Evolutionary conservation across 495 filamentous ascomycete genomes (phyloP).

Genomic region (Neurospora tetrasperma): DNA sequence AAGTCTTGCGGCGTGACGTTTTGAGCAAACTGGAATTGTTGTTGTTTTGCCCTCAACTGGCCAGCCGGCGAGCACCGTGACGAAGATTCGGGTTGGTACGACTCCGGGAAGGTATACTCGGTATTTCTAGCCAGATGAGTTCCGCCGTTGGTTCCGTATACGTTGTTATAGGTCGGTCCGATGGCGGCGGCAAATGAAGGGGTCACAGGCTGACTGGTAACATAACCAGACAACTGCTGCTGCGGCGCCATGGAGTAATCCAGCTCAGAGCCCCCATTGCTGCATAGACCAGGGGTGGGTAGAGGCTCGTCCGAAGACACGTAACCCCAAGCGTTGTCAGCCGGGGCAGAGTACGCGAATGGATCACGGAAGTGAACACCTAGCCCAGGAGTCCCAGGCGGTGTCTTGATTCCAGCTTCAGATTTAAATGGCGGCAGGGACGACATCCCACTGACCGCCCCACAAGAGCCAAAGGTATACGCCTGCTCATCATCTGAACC

Average conservation of each 20-base stretch:
- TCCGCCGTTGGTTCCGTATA: constrained; percentile 13
- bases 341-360: constrained; percentile 18
- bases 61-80: constrained; percentile 32
- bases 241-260: constrained; percentile 27
- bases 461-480: constrained; percentile 20
- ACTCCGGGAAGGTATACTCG: constrained; percentile 34
- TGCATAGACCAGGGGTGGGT: constrained; percentile 33
- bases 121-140: constrained; percentile 17
- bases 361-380: constrained; percentile 22
- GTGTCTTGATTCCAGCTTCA: constrained; percentile 33
- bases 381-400: constrained; percentile 35
- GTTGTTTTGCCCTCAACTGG: constrained; percentile 24
- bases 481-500: constrained; percentile 31
- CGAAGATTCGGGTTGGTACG: constrained; percentile 31
- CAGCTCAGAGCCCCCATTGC: constrained; percentile 30
- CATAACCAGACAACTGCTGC: constrained; percentile 27
- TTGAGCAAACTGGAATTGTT: constrained; percentile 40
- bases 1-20: constrained; percentile 41
- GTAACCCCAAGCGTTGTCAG: constrained; percentile 23
- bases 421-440: constrained; percentile 18
- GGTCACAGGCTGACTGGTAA: constrained; percentile 33
- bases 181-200: constrained; percentile 32
- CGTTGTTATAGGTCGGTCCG: constrained; percentile 25
- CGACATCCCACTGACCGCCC: constrained; percentile 8
- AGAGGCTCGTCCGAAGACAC: constrained; percentile 31